Percentiles rank a stretch among this genome's conserved stretches.
These are phyloP conservation scores for Aquilaria malaccensis DNA, from an alignment of 345 rosid genomes.

Conservation along the genomic window DNA sequence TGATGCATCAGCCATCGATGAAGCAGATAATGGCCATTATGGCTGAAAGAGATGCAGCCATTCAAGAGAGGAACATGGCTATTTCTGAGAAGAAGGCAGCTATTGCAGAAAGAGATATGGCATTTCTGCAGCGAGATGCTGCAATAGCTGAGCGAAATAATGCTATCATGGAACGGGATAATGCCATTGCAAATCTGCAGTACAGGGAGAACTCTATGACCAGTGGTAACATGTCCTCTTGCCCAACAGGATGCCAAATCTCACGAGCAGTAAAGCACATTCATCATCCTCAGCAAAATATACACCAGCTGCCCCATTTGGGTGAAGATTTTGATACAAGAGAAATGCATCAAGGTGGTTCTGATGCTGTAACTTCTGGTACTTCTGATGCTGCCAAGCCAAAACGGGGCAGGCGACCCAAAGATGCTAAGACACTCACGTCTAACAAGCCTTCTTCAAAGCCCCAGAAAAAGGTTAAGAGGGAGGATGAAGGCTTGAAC, in stretches of 20 bases:
- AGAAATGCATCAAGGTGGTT: constrained; percentile 41
- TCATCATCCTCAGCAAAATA: constrained; percentile 66
- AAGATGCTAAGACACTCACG: constrained; percentile 42
- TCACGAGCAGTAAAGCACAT: constrained; percentile 71
- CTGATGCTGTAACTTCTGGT: constrained; percentile 22
- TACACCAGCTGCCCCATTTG: constrained; percentile 44
- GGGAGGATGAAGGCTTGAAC: constrained; percentile 55
- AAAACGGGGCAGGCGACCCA: constrained; percentile 50
- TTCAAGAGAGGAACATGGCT: constrained; percentile 77
- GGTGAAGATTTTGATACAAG: constrained; percentile 46
- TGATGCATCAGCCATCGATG: constrained; percentile 93
- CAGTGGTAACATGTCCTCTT: constrained; percentile 43
- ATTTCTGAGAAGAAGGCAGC: constrained; percentile 83
- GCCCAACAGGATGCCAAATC: constrained; percentile 69
- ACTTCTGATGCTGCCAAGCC: constrained; percentile 27
- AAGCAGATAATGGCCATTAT: constrained; percentile 89
- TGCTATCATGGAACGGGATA: constrained; percentile 78
- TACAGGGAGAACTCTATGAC: constrained; percentile 64
- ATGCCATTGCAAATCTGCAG: constrained; percentile 66
- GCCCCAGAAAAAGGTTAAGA: constrained; percentile 55
- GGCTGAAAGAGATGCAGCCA: constrained; percentile 91
- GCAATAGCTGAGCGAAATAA: constrained; percentile 86
- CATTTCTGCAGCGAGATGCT: constrained; percentile 77
- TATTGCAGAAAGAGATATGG: constrained; percentile 79
- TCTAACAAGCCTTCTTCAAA: constrained; percentile 53